Base-by-base conservation (phyloP, 345 rosid genomes). In the Erysimum cheiranthoides region DNA sequence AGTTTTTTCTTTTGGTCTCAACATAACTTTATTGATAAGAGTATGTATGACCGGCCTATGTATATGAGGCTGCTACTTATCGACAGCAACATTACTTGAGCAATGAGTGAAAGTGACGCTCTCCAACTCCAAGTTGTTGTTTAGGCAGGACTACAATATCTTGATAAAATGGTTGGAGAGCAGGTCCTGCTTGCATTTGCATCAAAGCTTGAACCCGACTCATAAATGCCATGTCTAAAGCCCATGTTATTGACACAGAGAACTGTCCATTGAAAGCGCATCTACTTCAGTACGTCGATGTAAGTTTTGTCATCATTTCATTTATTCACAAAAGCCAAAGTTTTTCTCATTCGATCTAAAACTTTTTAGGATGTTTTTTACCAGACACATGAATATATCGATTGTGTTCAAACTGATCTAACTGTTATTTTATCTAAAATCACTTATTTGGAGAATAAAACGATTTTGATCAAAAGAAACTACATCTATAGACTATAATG, bases 71-170 rank as follows among this genome's bases (percentile, higher is more conserved):
- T 14, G 18, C 18, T n/a, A 14, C 3, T 5, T 45, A n/a, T 45
- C 50, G 50, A 45, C 50, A 45, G 50, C 50, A 45, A 45, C 50
- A 6, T 45, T n/a, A 45, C 50, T 6, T 45, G 50, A 45, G 50
- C 18, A 4, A 40, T 4, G 46, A 43, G 18, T 14, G 17, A 45
- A 6, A 45, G 50, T n/a, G 50, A 45, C 6, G 18, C 50, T 45
- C 17, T n/a, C 50, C 8, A n/a, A 45, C 17, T n/a, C 50, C 8
- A n/a, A 45, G 50, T 45, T 45, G 18, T 45, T 45, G 40, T 36
- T 36, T 0, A 2, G 10, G 39, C 16, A 14, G 6, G 49, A 43
- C 47, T 43, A 8, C 3, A n/a, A 14, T 45, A 45, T 45, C 50
- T 45, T 45, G 18, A 45, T 2, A 14, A 0, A 14, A 45, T 45